These are phyloP conservation scores for Epicoccum nigrum DNA, from an alignment of 2,329 filamentous ascomycete species.

Conservation along the genomic window DNA sequence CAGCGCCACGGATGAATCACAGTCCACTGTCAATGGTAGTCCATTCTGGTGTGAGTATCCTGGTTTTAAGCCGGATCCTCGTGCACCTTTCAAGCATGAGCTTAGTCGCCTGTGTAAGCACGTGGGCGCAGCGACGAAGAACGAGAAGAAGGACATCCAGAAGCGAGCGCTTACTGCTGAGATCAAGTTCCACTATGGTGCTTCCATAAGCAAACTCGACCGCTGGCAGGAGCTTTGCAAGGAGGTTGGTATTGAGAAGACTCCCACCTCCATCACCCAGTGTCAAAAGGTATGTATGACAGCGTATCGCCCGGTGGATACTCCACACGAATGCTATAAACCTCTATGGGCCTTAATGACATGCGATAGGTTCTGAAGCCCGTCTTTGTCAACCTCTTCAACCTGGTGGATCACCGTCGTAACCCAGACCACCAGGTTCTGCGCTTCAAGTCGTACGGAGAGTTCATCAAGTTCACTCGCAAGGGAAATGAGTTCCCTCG, in stretches of 20 bases:
- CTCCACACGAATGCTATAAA: not conserved
- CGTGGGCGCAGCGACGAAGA: not conserved
- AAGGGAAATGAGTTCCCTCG: conserved; percentile 25
- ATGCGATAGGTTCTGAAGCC: conserved; percentile 22
- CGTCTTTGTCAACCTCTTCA: conserved; percentile 34
- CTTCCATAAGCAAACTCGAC: conserved; percentile 20
- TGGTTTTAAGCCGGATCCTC: conserved; percentile 23
- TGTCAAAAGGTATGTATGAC: conserved; percentile 24
- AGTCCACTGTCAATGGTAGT: conserved; percentile 5
- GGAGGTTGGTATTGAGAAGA: conserved; percentile 27
- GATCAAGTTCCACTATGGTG: conserved; percentile 28
- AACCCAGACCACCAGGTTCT: conserved; percentile 21
- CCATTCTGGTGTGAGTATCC: conserved; percentile 26
- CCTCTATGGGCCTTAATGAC: conserved; percentile 5
- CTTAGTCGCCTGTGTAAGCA: conserved; percentile 26
- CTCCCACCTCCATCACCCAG: conserved; percentile 28
- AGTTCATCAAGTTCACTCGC: conserved; percentile 23
- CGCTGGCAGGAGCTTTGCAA: conserved; percentile 36
- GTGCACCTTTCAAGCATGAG: conserved; percentile 25
- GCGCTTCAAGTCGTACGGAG: conserved; percentile 21
- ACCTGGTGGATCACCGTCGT: conserved; percentile 33
- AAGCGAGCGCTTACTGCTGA: conserved; percentile 26
- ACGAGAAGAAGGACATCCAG: conserved; percentile 8
- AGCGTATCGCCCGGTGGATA: not conserved
- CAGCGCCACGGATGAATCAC: not conserved